phyloP scores from a whole-genome alignment of 768 basidiomycete genomes.

The Mycena olivaceomarginata region DNA sequence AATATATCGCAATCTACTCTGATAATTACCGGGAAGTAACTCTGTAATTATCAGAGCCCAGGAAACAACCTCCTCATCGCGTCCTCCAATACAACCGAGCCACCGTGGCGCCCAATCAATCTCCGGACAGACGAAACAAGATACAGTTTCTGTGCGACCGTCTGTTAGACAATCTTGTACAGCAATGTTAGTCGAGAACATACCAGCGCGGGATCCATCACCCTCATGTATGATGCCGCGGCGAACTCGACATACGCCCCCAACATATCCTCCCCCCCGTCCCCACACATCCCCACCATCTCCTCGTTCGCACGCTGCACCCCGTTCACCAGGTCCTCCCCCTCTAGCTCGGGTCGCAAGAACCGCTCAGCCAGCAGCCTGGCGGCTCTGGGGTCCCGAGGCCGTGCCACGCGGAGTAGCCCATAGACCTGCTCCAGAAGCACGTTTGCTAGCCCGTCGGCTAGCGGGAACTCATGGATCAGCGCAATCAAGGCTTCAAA shows the following conservation, averaged over 20 bases:
- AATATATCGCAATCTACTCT: not conserved
- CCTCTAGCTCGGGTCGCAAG: conserved; percentile 53
- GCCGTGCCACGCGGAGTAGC: conserved; percentile 55
- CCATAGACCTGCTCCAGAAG: conserved; percentile 62
- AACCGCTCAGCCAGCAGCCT: conserved; percentile 58
- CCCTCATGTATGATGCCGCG: conserved; percentile 69
- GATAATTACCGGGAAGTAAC: not conserved
- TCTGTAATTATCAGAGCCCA: no score
- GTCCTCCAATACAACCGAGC: not conserved
- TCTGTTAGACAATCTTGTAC: conserved; percentile 22
- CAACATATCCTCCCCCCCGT: conserved; percentile 50
- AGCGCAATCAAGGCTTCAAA: conserved; percentile 62
- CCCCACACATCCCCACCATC: conserved; percentile 52
- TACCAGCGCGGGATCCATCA: conserved; percentile 70
- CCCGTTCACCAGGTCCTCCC: conserved; percentile 60
- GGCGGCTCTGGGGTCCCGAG: conserved; percentile 59
- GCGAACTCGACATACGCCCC: conserved; percentile 71
- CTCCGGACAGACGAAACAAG: conserved; percentile 56
- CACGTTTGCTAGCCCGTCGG: conserved; percentile 52
- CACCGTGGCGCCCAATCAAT: not conserved
- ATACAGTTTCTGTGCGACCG: conserved; percentile 69
- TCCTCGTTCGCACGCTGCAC: conserved; percentile 63
- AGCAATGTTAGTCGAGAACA: conserved; percentile 44
- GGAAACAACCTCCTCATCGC: no score
- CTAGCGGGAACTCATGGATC: conserved; percentile 58